Evolutionary conservation across 768 basidiomycete species (phyloP).

Genomic region (Tricholoma flavovirens): DNA sequence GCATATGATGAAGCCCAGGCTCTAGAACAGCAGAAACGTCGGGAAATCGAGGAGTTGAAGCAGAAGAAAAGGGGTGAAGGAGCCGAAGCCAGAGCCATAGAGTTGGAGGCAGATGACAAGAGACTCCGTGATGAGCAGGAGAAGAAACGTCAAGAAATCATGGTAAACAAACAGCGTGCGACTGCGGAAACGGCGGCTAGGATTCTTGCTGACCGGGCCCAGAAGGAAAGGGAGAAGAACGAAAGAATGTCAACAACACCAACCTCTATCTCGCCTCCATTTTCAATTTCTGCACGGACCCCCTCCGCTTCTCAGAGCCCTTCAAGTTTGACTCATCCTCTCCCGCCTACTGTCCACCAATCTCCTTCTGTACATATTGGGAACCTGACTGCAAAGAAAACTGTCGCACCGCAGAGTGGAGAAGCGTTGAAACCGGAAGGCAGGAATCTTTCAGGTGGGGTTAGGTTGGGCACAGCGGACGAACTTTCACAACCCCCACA

Average conservation of each 20-base stretch:
- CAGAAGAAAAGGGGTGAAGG: slow-evolving; percentile 13
- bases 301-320: slow-evolving; percentile 3
- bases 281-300: neutral
- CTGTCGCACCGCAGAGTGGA: slow-evolving; percentile 6
- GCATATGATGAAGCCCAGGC: neutral
- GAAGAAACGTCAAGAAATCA: slow-evolving; percentile 23
- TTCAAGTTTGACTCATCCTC: neutral
- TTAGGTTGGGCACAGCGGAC: slow-evolving; percentile 9
- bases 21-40: slow-evolving; percentile 5
- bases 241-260: neutral
- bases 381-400: slow-evolving; percentile 8
- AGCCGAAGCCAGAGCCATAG: slow-evolving; percentile 13
- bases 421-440: slow-evolving; percentile 6
- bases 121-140: slow-evolving; percentile 26
- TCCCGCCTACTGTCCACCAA: slow-evolving; percentile 5
- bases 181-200: slow-evolving; percentile 21
- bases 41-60: slow-evolving; percentile 11
- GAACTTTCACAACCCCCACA: neutral
- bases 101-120: slow-evolving; percentile 20
- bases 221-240: slow-evolving; percentile 13
- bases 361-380: slow-evolving; percentile 6
- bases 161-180: slow-evolving; percentile 24
- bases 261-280: neutral
- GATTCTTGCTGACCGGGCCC: slow-evolving; percentile 22
- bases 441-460: slow-evolving; percentile 11